These are phyloP conservation scores for Udeniomyces megalosporus DNA, from an alignment of 768 basidiomycete species.

Conservation along the genomic window DNA sequence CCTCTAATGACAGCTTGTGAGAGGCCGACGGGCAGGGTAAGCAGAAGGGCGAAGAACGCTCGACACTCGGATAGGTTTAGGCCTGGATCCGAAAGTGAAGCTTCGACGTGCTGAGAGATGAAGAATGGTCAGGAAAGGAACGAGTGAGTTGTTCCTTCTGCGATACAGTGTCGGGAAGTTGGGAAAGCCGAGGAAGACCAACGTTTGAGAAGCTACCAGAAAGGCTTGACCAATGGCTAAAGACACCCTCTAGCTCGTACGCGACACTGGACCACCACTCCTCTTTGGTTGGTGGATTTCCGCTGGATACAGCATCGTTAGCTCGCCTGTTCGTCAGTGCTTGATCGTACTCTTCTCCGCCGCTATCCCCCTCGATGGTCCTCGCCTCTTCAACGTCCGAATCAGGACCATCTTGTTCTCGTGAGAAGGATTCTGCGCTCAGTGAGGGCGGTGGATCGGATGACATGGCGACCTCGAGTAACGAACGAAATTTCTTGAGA, in stretches of 20 bases:
- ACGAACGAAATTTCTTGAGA: background rate
- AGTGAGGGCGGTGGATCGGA: background rate
- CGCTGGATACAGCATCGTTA: too few species aligned
- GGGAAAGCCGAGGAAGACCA: too few species aligned
- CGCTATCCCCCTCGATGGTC: conserved; percentile 15
- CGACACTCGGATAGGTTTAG: conserved; percentile 4
- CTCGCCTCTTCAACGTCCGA: conserved; percentile 3
- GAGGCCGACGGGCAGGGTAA: background rate
- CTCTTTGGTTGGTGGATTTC: too few species aligned
- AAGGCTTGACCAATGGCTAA: background rate
- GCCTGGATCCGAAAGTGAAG: background rate
- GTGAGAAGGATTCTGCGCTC: background rate
- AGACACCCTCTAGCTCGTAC: background rate
- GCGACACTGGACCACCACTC: conserved; percentile 2
- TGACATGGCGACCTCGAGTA: background rate
- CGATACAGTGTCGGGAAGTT: too few species aligned
- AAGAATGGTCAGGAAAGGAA: background rate
- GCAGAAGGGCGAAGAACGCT: conserved; percentile 5
- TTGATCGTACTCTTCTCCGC: conserved; percentile 6
- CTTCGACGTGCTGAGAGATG: background rate
- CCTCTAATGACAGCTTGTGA: background rate
- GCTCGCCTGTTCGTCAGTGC: background rate
- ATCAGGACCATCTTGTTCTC: background rate
- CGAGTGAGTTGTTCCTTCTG: too few species aligned
- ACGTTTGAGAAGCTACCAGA: background rate